These are phyloP conservation scores for Gonium pectorale DNA, from an alignment of 139 green algal genomes.

Conservation along the genomic window DNA sequence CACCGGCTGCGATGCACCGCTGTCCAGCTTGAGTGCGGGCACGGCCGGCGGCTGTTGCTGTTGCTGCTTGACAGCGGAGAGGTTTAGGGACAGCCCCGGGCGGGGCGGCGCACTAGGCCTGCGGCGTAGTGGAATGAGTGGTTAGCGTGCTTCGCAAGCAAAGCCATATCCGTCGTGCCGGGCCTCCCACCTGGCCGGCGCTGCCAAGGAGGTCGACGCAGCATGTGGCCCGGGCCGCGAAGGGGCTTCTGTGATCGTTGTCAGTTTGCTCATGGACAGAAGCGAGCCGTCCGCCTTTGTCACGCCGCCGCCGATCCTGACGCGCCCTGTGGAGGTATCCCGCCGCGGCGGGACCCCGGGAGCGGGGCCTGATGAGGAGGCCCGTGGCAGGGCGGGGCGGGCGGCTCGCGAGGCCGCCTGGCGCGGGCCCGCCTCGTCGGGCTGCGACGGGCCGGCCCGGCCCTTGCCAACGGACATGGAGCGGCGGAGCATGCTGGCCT, in stretches of 20 bases:
- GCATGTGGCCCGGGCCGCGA: background rate
- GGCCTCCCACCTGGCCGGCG: background rate
- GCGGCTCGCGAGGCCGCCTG: too few relatives aligned
- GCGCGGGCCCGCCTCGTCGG: background rate
- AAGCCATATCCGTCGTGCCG: background rate
- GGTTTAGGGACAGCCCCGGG: slow-evolving; percentile 35
- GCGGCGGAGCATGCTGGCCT: slow-evolving; percentile 21
- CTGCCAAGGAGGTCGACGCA: background rate
- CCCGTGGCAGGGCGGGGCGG: background rate
- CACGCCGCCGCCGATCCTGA: background rate
- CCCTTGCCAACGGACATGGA: slow-evolving; percentile 39
- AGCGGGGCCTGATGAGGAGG: background rate
- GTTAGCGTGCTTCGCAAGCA: background rate
- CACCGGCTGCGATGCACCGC: too few relatives aligned
- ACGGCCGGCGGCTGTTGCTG: background rate
- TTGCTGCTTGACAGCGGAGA: slow-evolving; percentile 26
- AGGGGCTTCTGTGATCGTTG: slow-evolving; percentile 6
- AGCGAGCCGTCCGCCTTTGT: background rate
- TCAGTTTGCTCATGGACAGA: background rate
- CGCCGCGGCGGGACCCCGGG: background rate
- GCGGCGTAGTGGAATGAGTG: background rate
- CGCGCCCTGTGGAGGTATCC: background rate
- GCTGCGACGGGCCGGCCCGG: background rate
- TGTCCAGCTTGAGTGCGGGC: background rate
- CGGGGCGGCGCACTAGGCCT: background rate